Percentiles rank a stretch among this genome's conserved stretches.
Evolutionary conservation across 352 stramenopile genomes (phyloP).

Genomic region (Blastocystis sp.): DNA sequence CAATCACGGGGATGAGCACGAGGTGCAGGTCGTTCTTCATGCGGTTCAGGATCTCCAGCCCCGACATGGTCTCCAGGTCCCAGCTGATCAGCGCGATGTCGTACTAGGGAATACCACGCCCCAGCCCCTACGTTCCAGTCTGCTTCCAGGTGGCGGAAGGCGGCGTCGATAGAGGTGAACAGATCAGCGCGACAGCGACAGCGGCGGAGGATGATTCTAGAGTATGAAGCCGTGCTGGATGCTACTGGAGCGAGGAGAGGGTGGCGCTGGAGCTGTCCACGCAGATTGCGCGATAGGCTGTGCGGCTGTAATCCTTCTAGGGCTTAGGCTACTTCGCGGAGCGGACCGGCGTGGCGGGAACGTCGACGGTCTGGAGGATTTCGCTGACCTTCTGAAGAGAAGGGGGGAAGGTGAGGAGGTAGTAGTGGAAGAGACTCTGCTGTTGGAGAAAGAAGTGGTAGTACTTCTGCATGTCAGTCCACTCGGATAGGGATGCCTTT

Average conservation of each 20-base stretch:
- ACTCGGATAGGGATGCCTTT: not conserved
- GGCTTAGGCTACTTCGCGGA: not conserved
- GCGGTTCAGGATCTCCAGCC: not conserved
- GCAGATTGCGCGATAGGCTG: slow-evolving; percentile 5
- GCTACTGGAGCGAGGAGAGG: slow-evolving; percentile 31
- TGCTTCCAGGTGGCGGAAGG: not conserved
- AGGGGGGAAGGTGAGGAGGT: slow-evolving; percentile 21
- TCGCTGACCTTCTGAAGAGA: slow-evolving; percentile 33
- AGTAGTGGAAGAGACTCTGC: slow-evolving; percentile 32
- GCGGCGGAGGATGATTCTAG: slow-evolving; percentile 1
- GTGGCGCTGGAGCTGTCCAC: slow-evolving; percentile 16
- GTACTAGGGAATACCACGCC: slow-evolving; percentile 1
- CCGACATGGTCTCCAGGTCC: slow-evolving; percentile 4
- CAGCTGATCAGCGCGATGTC: slow-evolving; percentile 32
- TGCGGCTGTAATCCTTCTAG: not conserved
- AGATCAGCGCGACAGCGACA: not conserved
- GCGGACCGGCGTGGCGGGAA: not conserved
- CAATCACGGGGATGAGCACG: slow-evolving; percentile 60
- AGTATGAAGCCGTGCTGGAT: not conserved
- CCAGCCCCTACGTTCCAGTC: not conserved
- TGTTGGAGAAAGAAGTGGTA: slow-evolving; percentile 53
- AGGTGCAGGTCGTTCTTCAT: slow-evolving; percentile 62
- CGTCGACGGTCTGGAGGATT: slow-evolving; percentile 23
- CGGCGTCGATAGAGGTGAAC: slow-evolving; percentile 4
- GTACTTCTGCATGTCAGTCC: slow-evolving; percentile 16